Base-by-base conservation (phyloP, 1,284 basidiomycete species). In the Stereum hirsutum region DNA sequence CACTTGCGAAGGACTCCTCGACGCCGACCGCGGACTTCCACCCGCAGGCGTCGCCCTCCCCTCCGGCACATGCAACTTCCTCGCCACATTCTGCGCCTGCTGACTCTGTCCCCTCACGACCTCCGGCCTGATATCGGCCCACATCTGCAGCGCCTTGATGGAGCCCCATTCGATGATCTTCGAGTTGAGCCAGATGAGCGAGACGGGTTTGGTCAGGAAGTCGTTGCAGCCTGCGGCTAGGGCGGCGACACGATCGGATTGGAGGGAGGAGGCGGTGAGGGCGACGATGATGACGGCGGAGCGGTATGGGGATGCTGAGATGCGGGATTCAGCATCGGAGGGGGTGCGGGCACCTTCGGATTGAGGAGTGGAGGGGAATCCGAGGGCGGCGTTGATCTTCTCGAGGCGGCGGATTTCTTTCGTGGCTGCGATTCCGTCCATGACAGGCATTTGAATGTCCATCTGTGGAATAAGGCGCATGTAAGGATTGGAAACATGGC, bases 381-480 rank as follows among this genome's bases (percentile, higher is more conserved):
- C 81, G 33, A 80, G 79, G 28, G 79, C 69, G 45, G 84, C 84
- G 55, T 70, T 74, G 33, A 62, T 52, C 50, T 81, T 78, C 62
- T 99, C 95, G 40, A 95, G 65, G 49, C 82, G 76, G 39, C 96
- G 77, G 46, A 99, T 99, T 60, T 95, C 90, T 56, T 93, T 94
- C 0, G 96, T 99, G 2, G 96, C 96, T 57, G 90, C 81, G 40
- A 99, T 97, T 21, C 96, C 96, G 61, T 96, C 90, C 89, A 98
- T 97, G 52, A 98, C 86, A 5, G 96, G 96, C 74, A 99, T 89
- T 67, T 98, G 95, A 48, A 99, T 98, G 65, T 99, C 96, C 96
- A 99, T 99, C 91, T 96, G 54, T 1, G 43, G 14, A 14, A 12
- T 30, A 39, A 4, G 49, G 19, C 28, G 15, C 26, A 31, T 33